phyloP scores from a whole-genome alignment of 2,329 filamentous ascomycete genomes.

The Aureobasidium sp. region DNA sequence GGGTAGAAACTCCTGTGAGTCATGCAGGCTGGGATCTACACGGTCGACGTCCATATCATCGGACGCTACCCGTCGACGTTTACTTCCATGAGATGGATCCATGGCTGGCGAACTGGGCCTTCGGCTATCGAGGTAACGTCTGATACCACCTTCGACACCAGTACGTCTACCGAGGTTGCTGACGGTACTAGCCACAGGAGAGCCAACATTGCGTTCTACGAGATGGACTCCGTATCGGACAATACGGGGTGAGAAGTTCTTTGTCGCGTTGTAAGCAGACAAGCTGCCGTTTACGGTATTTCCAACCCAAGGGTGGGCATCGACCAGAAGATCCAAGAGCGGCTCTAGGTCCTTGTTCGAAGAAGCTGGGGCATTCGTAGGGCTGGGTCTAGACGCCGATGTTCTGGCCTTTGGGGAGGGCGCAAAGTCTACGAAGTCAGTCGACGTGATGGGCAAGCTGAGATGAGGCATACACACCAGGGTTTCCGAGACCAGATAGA shows the following conservation, averaged over 20 bases:
- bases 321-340: constrained; percentile 76
- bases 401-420: constrained; percentile 31
- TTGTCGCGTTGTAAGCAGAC: constrained; percentile 77
- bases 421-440: constrained; percentile 33
- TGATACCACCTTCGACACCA: constrained; percentile 77
- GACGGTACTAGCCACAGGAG: constrained; percentile 79
- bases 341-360: constrained; percentile 60
- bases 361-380: constrained; percentile 21
- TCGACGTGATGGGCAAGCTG: constrained; percentile 6
- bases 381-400: constrained; percentile 24
- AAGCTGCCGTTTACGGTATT: constrained; percentile 70
- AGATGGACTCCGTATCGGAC: constrained; percentile 83
- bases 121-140: constrained; percentile 65
- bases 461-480: constrained; percentile 31
- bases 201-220: constrained; percentile 75
- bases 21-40: constrained; percentile 19
- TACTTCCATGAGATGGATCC: constrained; percentile 24
- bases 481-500: constrained; percentile 43
- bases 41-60: constrained; percentile 46
- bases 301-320: constrained; percentile 78
- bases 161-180: constrained; percentile 76
- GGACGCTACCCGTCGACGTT: constrained; percentile 39
- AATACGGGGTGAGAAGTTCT: constrained; percentile 84
- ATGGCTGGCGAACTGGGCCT: constrained; percentile 44
- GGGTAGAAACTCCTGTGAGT: constrained; percentile 60